phyloP scores from a whole-genome alignment of 257 asterid genomes.

The Ajuga chamaepitys region DNA sequence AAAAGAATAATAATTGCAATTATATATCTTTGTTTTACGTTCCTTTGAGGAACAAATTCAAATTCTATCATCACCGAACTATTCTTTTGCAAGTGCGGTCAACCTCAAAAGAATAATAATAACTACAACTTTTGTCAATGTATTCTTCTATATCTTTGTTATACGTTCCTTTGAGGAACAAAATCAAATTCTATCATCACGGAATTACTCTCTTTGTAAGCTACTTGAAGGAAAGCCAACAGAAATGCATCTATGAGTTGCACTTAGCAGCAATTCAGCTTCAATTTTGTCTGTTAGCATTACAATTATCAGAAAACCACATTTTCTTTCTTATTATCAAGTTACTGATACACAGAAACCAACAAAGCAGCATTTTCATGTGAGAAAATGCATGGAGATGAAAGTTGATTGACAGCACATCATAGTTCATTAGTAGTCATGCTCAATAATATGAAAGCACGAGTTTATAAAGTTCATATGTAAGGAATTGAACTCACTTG shows the following conservation, averaged over 20 bases:
- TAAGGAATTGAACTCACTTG: slow-evolving; percentile 48
- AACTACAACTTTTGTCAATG: no score
- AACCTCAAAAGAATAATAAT: background rate
- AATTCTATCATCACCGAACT: background rate
- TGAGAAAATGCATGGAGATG: background rate
- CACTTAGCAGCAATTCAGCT: background rate
- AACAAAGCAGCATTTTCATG: background rate
- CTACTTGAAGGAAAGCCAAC: no score
- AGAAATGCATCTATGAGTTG: no score
- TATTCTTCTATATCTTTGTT: no score
- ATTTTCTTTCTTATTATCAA: background rate
- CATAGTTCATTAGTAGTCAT: background rate
- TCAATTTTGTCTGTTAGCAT: background rate
- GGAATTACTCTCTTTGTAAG: background rate
- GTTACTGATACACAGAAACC: background rate
- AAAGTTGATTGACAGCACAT: background rate
- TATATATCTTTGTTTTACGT: background rate
- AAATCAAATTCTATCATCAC: background rate
- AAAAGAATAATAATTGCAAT: background rate
- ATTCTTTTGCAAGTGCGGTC: background rate
- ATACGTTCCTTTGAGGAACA: background rate
- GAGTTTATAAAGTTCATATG: background rate
- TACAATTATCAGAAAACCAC: background rate
- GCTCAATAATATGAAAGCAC: background rate
- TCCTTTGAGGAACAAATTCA: background rate